A percentile compares a stretch with the other conserved stretches of the same genome.
phyloP scores from a whole-genome alignment of 2,329 filamentous ascomycete species.

The Chaetomium sp. region DNA sequence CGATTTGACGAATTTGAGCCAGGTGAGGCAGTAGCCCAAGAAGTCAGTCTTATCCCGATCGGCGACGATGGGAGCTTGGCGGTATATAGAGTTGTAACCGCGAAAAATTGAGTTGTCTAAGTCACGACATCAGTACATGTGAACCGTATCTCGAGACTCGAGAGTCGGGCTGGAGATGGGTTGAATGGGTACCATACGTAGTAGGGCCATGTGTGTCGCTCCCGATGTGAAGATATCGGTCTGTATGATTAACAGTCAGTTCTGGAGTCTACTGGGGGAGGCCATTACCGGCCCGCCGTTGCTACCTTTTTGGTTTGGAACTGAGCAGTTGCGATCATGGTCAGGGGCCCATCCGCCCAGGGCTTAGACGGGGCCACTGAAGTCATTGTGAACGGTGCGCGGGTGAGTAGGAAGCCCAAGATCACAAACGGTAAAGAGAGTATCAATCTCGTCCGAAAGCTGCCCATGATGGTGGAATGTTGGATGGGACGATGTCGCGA shows the following conservation, averaged over 20 bases:
- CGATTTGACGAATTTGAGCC: slow-evolving; percentile 52
- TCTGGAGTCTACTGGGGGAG: background rate
- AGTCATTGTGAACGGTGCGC: slow-evolving; percentile 36
- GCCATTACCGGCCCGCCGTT: too few relatives aligned
- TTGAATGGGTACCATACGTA: slow-evolving; percentile 24
- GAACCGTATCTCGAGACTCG: background rate
- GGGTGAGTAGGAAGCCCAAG: slow-evolving; percentile 32
- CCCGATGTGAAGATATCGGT: slow-evolving; percentile 53
- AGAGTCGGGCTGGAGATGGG: too few relatives aligned
- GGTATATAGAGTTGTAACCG: slow-evolving; percentile 57
- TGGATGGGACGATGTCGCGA: background rate
- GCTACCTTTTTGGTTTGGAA: slow-evolving; percentile 45
- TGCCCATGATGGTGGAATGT: slow-evolving; percentile 14
- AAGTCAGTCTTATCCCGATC: slow-evolving; percentile 50
- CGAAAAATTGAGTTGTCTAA: slow-evolving; percentile 54
- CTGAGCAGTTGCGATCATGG: slow-evolving; percentile 48
- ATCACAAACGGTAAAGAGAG: slow-evolving; percentile 21
- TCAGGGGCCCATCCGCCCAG: slow-evolving; percentile 52
- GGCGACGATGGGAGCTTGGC: slow-evolving; percentile 48
- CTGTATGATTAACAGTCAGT: slow-evolving; percentile 24
- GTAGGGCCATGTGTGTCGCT: slow-evolving; percentile 54
- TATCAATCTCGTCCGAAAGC: slow-evolving; percentile 11
- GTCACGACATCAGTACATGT: slow-evolving; percentile 21
- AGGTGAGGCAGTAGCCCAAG: slow-evolving; percentile 50
- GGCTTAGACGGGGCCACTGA: slow-evolving; percentile 28